These are phyloP conservation scores for Dentipellis fragilis DNA, from an alignment of 768 basidiomycete genomes.

Conservation along the genomic window DNA sequence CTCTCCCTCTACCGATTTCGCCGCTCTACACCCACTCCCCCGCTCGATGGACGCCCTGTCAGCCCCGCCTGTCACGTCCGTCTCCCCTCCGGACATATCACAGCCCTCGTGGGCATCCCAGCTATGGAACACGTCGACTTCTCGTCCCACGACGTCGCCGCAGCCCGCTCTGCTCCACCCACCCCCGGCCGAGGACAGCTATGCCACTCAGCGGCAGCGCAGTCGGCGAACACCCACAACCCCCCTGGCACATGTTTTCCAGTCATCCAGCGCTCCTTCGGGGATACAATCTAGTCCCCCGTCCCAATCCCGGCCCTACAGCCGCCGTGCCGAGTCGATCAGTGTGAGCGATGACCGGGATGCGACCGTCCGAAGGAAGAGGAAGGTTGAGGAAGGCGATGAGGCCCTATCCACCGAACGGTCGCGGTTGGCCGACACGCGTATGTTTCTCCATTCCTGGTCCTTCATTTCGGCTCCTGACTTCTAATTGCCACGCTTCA, in stretches of 20 bases:
- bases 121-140: slow-evolving; percentile 39
- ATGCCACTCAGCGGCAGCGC: slow-evolving; percentile 30
- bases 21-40: slow-evolving; percentile 48
- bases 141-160: slow-evolving; percentile 15
- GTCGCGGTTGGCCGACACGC: slow-evolving; percentile 14
- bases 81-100: slow-evolving; percentile 54
- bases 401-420: slow-evolving; percentile 14
- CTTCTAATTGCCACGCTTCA: slow-evolving; percentile 24
- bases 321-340: slow-evolving; percentile 57
- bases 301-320: slow-evolving; percentile 48
- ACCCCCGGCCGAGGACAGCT: slow-evolving; percentile 30
- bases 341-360: slow-evolving; percentile 54
- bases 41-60: slow-evolving; percentile 32
- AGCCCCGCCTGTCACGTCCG: slow-evolving; percentile 23
- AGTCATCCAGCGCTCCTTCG: slow-evolving; percentile 64
- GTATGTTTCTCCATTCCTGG: slow-evolving; percentile 3
- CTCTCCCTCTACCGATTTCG: slow-evolving; percentile 48
- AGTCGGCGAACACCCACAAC: slow-evolving; percentile 26
- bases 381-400: slow-evolving; percentile 21
- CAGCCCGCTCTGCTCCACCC: slow-evolving; percentile 32
- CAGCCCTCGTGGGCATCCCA: slow-evolving; percentile 61
- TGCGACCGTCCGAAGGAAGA: slow-evolving; percentile 61
- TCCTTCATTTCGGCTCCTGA: background rate
- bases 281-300: slow-evolving; percentile 36
- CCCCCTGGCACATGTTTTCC: slow-evolving; percentile 49